phyloP scores from a whole-genome alignment of 345 rosid species.

The Dipteronia dyeriana region DNA sequence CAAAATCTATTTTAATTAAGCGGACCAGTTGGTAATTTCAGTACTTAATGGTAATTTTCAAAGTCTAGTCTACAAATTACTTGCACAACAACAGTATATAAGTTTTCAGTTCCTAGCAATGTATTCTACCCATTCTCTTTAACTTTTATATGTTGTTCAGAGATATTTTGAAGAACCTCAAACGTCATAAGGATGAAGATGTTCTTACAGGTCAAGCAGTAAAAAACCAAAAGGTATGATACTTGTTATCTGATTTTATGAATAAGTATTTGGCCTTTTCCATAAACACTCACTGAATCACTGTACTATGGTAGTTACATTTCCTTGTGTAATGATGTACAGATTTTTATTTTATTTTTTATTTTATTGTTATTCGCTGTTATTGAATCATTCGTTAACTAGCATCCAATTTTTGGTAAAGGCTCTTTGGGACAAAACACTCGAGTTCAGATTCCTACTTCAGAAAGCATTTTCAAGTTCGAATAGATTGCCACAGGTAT shows the following conservation, averaged over 20 bases:
- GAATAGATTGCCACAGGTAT: conserved; percentile 81
- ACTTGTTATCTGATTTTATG: not conserved
- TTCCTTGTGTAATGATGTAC: not conserved
- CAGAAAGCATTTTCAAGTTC: conserved; percentile 78
- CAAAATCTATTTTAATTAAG: too few relatives aligned
- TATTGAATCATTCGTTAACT: conserved; percentile 3
- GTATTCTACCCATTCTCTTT: not conserved
- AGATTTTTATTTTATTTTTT: too few relatives aligned
- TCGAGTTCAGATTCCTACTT: conserved; percentile 82
- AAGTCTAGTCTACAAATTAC: too few relatives aligned
- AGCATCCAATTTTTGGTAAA: conserved; percentile 25
- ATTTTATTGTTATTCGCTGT: not conserved
- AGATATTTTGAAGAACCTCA: conserved; percentile 69
- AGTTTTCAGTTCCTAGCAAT: not conserved
- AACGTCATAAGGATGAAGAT: conserved; percentile 81
- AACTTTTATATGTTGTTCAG: conserved; percentile 29
- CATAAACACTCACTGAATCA: too few relatives aligned
- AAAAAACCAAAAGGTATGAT: conserved; percentile 77
- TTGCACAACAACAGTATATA: too few relatives aligned
- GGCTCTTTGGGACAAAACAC: conserved; percentile 85
- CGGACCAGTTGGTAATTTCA: too few relatives aligned
- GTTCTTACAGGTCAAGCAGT: conserved; percentile 85
- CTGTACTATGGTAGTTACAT: not conserved
- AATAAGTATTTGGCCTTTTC: not conserved
- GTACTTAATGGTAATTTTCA: too few relatives aligned